phyloP scores from a whole-genome alignment of 345 rosid species.

The Heritiera fomes region DNA sequence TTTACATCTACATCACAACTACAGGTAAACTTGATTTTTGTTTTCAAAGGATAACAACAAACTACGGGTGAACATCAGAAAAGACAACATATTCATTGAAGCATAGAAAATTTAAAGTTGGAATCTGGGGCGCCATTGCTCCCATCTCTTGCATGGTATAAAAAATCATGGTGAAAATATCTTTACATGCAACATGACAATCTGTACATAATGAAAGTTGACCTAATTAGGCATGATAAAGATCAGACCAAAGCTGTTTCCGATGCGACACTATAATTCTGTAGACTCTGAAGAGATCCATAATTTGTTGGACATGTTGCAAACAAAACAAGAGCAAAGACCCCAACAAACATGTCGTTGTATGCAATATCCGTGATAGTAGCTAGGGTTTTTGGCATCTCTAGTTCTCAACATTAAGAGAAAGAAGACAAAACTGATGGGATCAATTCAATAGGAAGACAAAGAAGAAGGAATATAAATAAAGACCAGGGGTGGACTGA shows the following conservation, averaged over 20 bases:
- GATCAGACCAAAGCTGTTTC: background rate
- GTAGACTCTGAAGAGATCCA: background rate
- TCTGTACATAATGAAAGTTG: background rate
- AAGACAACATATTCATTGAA: constrained; percentile 6
- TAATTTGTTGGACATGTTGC: background rate
- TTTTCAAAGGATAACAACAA: constrained; percentile 1
- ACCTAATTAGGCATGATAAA: background rate
- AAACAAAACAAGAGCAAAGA: background rate
- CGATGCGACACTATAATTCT: background rate
- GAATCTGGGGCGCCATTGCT: background rate
- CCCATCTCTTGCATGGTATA: background rate
- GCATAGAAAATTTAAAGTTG: background rate
- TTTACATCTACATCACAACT: background rate
- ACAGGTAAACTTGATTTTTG: background rate
- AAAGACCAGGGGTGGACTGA: background rate
- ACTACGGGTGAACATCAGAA: background rate
- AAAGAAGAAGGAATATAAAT: background rate
- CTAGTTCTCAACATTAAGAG: background rate
- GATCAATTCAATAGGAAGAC: background rate
- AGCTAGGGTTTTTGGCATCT: background rate
- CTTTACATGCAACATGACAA: constrained; percentile 9
- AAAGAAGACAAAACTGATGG: background rate
- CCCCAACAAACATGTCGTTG: background rate
- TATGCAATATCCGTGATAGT: background rate
- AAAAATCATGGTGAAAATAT: background rate